A percentile compares a stretch with the other conserved stretches of the same genome.
These are phyloP conservation scores for Neofusicoccum sp. DNA, from an alignment of 2,329 filamentous ascomycete species.

Conservation along the genomic window DNA sequence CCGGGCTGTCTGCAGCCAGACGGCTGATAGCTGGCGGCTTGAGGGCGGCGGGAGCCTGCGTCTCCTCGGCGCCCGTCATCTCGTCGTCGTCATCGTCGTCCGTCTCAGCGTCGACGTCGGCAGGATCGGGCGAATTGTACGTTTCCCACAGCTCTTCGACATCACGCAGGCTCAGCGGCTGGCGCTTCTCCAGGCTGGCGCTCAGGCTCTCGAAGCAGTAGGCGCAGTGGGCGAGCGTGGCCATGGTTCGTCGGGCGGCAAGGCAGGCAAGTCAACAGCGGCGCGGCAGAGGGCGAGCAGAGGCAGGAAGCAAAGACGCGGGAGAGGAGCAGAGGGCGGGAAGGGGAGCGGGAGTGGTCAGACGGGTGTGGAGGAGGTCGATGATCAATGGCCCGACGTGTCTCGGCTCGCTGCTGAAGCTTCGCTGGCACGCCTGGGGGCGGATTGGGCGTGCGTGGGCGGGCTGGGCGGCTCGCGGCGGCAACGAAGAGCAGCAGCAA, in stretches of 20 bases:
- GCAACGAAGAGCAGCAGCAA: background rate
- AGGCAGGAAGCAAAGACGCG: background rate
- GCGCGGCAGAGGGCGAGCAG: background rate
- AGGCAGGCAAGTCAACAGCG: background rate
- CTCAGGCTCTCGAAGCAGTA: slow-evolving; percentile 88
- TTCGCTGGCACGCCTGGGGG: slow-evolving; percentile 10
- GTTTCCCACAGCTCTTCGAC: slow-evolving; percentile 68
- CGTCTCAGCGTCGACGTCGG: slow-evolving; percentile 28
- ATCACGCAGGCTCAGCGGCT: slow-evolving; percentile 64
- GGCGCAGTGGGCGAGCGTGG: slow-evolving; percentile 79
- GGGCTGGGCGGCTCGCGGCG: background rate
- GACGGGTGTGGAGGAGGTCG: background rate
- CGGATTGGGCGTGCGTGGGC: background rate
- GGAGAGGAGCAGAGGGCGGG: background rate
- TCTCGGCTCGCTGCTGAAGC: slow-evolving; percentile 1
- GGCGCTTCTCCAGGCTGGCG: slow-evolving; percentile 69
- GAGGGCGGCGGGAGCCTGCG: slow-evolving; percentile 23
- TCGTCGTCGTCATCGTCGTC: slow-evolving; percentile 34
- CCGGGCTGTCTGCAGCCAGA: slow-evolving; percentile 41
- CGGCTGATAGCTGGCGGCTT: slow-evolving; percentile 45
- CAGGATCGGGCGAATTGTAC: slow-evolving; percentile 40
- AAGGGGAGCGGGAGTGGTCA: background rate
- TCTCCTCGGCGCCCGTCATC: slow-evolving; percentile 25
- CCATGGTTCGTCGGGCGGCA: slow-evolving; percentile 59
- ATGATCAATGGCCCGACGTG: slow-evolving; percentile 15